Conservation (phyloP, 2,329 filamentous ascomycete species). For the Claviceps sp. region DNA sequence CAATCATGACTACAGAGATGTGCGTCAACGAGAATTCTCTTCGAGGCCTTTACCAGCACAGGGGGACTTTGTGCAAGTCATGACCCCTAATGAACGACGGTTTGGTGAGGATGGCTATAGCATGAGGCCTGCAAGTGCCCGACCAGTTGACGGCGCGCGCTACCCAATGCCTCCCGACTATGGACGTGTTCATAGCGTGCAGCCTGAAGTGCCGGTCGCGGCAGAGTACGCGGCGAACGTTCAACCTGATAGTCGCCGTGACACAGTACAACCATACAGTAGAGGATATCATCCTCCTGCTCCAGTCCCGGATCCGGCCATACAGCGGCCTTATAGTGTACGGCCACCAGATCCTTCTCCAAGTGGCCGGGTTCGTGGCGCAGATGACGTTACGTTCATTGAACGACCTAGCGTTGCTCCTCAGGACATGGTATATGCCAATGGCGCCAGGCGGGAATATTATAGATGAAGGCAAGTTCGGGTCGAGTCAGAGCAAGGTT, state of each 20-base stretch:
- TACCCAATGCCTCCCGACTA: conserved; percentile 30
- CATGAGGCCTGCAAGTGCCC: conserved; percentile 42
- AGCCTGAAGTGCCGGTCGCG: conserved; percentile 20
- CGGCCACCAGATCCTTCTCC: conserved; percentile 27
- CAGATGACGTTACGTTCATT: conserved; percentile 30
- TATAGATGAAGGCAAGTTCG: conserved; percentile 16
- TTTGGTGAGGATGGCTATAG: conserved; percentile 35
- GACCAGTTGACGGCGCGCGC: conserved; percentile 34
- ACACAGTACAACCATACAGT: conserved; percentile 19
- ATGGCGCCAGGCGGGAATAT: conserved; percentile 23
- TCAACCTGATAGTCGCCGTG: conserved; percentile 16
- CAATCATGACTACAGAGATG: conserved; percentile 37
- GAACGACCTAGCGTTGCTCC: conserved; percentile 28
- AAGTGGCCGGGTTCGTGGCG: conserved; percentile 10
- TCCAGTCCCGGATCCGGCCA: conserved; percentile 8
- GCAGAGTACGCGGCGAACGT: conserved; percentile 15
- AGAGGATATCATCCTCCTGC: conserved; percentile 17
- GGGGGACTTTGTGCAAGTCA: conserved; percentile 35
- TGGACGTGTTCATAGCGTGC: conserved; percentile 29
- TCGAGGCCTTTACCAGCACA: conserved; percentile 30
- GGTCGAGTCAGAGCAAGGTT: background rate
- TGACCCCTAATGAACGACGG: conserved; percentile 26
- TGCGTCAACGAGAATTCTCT: conserved; percentile 45
- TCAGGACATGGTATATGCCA: conserved; percentile 33
- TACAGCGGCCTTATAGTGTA: conserved; percentile 24